Conservation (phyloP, 768 basidiomycete species). For the Coprinopsis marcescibilis region DNA sequence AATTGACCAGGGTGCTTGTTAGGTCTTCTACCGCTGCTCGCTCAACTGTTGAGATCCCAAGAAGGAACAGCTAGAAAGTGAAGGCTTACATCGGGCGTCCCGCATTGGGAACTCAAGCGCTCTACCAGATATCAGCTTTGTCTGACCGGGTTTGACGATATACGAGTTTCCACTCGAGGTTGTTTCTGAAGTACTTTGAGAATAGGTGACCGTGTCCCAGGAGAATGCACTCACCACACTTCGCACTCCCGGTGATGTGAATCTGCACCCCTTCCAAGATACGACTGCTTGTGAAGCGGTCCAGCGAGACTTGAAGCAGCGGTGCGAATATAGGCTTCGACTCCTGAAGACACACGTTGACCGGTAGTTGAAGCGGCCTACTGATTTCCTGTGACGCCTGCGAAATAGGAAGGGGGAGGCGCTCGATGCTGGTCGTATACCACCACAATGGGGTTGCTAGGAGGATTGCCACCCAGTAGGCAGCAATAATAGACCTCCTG, state of each 20-base stretch:
- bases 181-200: neutral
- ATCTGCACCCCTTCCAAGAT: neutral
- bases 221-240: neutral
- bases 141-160: neutral
- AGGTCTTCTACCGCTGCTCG: slow-evolving; percentile 22
- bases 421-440: slow-evolving; percentile 85
- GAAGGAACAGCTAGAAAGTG: neutral
- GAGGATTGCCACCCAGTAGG: slow-evolving; percentile 77
- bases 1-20: slow-evolving; percentile 26
- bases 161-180: neutral
- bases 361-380: slow-evolving; percentile 40
- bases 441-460: slow-evolving; percentile 90
- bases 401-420: slow-evolving; percentile 62
- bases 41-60: neutral
- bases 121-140: neutral
- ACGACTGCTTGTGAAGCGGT: slow-evolving; percentile 5
- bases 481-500: slow-evolving; percentile 56
- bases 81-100: slow-evolving; percentile 16
- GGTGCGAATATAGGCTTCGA: slow-evolving; percentile 7
- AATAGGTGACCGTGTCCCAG: neutral
- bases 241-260: neutral
- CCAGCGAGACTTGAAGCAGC: slow-evolving; percentile 20
- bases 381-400: slow-evolving; percentile 50
- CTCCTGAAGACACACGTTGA: slow-evolving; percentile 31
- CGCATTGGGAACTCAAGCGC: neutral